Conservation (phyloP, 306 rosid species). For the Vigna radiata region DNA sequence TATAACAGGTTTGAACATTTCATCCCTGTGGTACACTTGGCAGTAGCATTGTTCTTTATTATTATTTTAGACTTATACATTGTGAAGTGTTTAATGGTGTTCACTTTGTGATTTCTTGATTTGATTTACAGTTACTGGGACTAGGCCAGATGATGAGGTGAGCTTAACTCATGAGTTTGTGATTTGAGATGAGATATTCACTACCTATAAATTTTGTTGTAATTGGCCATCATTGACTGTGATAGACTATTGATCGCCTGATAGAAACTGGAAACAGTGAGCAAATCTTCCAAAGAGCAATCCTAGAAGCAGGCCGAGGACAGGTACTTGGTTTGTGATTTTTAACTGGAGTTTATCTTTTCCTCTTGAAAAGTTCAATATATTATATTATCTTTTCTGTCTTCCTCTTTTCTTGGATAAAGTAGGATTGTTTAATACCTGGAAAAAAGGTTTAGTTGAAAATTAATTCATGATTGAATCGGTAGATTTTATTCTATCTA, state of each 20-base stretch:
- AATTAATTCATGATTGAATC: not conserved
- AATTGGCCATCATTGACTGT: slow-evolving; percentile 45
- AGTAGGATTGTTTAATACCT: too few species aligned
- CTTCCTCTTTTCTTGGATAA: not conserved
- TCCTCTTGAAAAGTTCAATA: slow-evolving; percentile 16
- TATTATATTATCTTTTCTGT: slow-evolving; percentile 3
- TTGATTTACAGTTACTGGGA: slow-evolving; percentile 79
- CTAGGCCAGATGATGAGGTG: slow-evolving; percentile 96
- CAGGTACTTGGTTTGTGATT: slow-evolving; percentile 62
- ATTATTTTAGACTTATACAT: not conserved
- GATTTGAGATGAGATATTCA: slow-evolving; percentile 35
- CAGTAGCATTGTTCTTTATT: not conserved
- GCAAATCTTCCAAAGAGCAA: slow-evolving; percentile 91
- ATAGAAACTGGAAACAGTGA: slow-evolving; percentile 99
- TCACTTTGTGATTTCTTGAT: slow-evolving; percentile 47
- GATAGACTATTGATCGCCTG: slow-evolving; percentile 83
- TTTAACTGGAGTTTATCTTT: not conserved
- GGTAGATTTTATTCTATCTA: not conserved
- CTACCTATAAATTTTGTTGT: slow-evolving; percentile 38
- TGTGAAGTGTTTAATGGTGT: slow-evolving; percentile 33
- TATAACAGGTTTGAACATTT: slow-evolving; percentile 79
- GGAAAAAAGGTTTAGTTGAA: not conserved
- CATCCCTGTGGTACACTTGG: slow-evolving; percentile 7
- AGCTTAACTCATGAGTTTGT: slow-evolving; percentile 45
- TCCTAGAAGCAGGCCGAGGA: slow-evolving; percentile 88